Base-by-base conservation (phyloP, 805 yeast genomes). In the Isabelozyma rhagii region DNA sequence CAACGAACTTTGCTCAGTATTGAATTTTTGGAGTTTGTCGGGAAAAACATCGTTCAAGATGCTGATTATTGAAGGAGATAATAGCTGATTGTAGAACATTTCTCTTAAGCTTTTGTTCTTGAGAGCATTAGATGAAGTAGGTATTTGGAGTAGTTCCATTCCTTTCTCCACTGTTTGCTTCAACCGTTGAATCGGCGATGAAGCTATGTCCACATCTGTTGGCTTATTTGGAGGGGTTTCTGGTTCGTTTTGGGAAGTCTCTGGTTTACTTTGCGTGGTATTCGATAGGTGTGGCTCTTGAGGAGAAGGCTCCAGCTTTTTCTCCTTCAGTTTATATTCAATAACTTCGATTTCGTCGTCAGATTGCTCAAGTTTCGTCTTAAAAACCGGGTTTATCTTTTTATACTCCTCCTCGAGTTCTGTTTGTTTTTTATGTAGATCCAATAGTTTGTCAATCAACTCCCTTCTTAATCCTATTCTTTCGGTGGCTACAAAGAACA, bases 391-490 rank as follows among this genome's bases (percentile, higher is more conserved):
- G 21, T 29, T 29, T 21, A 21, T 4, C 31, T n/a, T 41, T 14
- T 41, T 21, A 43, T 11, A 17, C 6, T 43, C 45, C 15, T 43
- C 46, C 15, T 45, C 13, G 17, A 31, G 10, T 29, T 42, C 41
- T 36, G 49, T 43, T 47, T 61, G 67, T n/a, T 46, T 28, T 31
- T 51, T 44, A 39, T 66, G 70, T 18, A 68, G 53, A 5, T 58
- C 54, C 31, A 63, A 51, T 39, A 69, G 50, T 1, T 56, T 50
- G 10, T 60, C 50, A 36, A 67, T 64, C 43, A 64, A 54, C 27
- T 61, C 58, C 45, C 56, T 60, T 44, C 75, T 55, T 58, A 66
- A 62, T 9, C 53, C 53, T 40, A 61, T 59, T 39, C 73, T 51
- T 49, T 69, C 74, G 17, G 60, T 60, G 2, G 68, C 59, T 15